A percentile compares a stretch with the other conserved stretches of the same genome.
Evolutionary conservation across 768 basidiomycete genomes (phyloP).

Genomic region (Paxillus ammoniavirescens): DNA sequence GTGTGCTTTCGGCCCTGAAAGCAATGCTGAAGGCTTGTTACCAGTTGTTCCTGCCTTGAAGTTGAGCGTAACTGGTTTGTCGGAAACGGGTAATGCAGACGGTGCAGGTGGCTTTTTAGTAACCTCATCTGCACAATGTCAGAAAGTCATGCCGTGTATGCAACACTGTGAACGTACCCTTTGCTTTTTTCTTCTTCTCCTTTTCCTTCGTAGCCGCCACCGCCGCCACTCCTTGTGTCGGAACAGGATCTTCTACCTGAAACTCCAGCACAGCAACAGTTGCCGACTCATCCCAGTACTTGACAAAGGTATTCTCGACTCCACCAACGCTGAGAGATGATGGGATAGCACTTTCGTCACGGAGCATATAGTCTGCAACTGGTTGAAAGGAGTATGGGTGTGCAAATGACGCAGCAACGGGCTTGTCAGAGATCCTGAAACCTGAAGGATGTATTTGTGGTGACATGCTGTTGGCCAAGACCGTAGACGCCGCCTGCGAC

Average conservation of each 20-base stretch:
- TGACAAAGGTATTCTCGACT: slow-evolving; percentile 68
- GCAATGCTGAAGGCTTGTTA: slow-evolving; percentile 18
- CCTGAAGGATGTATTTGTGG: slow-evolving; percentile 87
- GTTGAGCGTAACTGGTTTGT: slow-evolving; percentile 78
- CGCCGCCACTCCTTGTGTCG: slow-evolving; percentile 23
- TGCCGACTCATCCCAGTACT: slow-evolving; percentile 92
- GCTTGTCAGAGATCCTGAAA: slow-evolving; percentile 85
- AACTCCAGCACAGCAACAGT: slow-evolving; percentile 76
- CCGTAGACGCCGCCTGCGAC: slow-evolving; percentile 71
- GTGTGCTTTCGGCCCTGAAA: slow-evolving; percentile 29
- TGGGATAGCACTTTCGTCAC: slow-evolving; percentile 73
- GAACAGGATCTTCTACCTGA: slow-evolving; percentile 61
- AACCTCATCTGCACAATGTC: slow-evolving; percentile 31
- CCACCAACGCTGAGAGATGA: slow-evolving; percentile 72
- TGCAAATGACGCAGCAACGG: slow-evolving; percentile 91
- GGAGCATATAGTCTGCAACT: slow-evolving; percentile 66
- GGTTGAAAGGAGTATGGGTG: slow-evolving; percentile 89
- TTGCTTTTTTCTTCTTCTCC: slow-evolving; percentile 53
- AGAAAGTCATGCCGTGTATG: slow-evolving; percentile 4
- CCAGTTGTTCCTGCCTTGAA: slow-evolving; percentile 48
- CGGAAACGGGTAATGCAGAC: slow-evolving; percentile 68
- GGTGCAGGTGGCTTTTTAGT: slow-evolving; percentile 47
- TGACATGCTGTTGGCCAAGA: slow-evolving; percentile 86
- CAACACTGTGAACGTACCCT: slow-evolving; percentile 37
- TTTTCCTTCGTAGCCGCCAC: slow-evolving; percentile 59